These are phyloP conservation scores for Xylariales sp. DNA, from an alignment of 2,329 filamentous ascomycete genomes.

Conservation along the genomic window DNA sequence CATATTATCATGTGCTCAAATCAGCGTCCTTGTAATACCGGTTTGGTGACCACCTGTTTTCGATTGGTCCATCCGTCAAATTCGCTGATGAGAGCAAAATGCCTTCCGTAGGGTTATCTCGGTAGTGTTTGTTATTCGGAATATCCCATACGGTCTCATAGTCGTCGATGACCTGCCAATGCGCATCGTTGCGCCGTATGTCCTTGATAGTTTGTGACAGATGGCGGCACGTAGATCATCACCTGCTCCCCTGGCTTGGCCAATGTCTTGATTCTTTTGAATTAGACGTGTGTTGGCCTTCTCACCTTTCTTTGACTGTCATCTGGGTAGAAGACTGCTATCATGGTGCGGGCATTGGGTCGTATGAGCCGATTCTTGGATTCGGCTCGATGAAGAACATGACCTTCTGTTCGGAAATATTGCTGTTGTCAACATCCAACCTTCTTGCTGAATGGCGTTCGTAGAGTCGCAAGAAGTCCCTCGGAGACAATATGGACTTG, in stretches of 20 bases:
- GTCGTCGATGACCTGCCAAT: constrained; percentile 15
- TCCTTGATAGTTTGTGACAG: constrained; percentile 8
- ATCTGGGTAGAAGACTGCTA: too few species aligned
- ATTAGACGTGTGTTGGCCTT: constrained; percentile 15
- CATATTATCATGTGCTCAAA: constrained; percentile 15
- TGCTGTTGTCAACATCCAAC: too few species aligned
- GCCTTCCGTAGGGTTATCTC: constrained; percentile 14
- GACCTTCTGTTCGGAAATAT: too few species aligned
- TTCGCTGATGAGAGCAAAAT: constrained; percentile 11
- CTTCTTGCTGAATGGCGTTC: too few species aligned
- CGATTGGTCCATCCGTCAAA: constrained; percentile 13
- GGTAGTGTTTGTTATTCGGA: constrained; percentile 16
- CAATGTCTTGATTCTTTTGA: constrained; percentile 14
- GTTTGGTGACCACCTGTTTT: constrained; percentile 8
- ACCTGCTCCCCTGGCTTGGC: constrained; percentile 15
- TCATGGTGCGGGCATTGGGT: too few species aligned
- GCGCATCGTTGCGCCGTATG: constrained; percentile 14
- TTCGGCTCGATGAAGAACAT: too few species aligned
- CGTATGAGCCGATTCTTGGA: too few species aligned
- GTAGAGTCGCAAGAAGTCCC: too few species aligned
- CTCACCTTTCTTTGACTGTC: too few species aligned
- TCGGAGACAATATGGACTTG: too few species aligned
- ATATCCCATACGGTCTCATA: constrained; percentile 17
- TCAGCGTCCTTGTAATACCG: constrained; percentile 15
- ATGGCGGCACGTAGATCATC: constrained; percentile 15